These are phyloP conservation scores for Ganoderma meredithae DNA, from an alignment of 1,284 basidiomycete genomes.

Conservation along the genomic window DNA sequence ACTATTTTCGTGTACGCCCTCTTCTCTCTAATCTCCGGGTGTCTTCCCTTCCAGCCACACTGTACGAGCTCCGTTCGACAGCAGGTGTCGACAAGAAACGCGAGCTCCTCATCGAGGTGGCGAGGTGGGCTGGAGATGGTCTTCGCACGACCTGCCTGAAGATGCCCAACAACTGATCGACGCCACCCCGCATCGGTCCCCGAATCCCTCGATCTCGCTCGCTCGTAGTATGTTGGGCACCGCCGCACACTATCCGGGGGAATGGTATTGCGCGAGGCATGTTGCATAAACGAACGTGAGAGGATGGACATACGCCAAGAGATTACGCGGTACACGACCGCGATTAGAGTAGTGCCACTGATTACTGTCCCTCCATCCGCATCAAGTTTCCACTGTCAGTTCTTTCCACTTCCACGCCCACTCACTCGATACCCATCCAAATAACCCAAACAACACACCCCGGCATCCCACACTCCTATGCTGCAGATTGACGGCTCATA, in stretches of 20 bases:
- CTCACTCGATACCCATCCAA: background rate
- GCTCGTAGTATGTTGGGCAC: background rate
- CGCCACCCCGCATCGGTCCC: background rate
- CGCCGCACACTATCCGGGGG: background rate
- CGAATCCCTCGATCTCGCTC: background rate
- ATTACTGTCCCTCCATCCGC: conserved; percentile 28
- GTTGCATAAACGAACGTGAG: conserved; percentile 37
- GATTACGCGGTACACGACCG: conserved; percentile 32
- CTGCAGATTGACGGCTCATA: conserved; percentile 62
- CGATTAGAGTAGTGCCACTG: conserved; percentile 28
- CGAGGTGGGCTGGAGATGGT: conserved; percentile 85
- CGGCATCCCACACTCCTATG: conserved; percentile 25
- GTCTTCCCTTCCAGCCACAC: conserved; percentile 61
- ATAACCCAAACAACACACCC: conserved; percentile 9
- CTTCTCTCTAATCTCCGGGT: background rate
- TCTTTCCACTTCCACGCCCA: background rate
- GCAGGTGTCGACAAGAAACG: conserved; percentile 77
- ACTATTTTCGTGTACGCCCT: background rate
- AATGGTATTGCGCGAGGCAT: conserved; percentile 23
- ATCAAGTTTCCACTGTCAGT: conserved; percentile 14
- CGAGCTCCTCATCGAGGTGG: conserved; percentile 73
- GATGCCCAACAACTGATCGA: conserved; percentile 60
- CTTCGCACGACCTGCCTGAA: conserved; percentile 81
- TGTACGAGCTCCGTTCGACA: conserved; percentile 80
- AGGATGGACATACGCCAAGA: conserved; percentile 33